Evolutionary conservation across 805 yeast species (phyloP).

Genomic region (Blastobotrys robertii): DNA sequence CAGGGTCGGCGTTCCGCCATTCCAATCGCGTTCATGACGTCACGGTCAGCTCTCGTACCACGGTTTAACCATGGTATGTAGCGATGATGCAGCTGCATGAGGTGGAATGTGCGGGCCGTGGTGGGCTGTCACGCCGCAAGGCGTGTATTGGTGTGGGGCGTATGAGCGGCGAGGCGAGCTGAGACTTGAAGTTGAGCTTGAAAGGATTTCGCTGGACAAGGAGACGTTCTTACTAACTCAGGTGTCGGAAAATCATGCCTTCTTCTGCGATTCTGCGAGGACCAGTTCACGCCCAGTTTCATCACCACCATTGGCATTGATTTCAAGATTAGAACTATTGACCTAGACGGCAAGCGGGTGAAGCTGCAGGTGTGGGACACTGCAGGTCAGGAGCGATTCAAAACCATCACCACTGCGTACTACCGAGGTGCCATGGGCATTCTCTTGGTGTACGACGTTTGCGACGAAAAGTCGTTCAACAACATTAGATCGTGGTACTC

Average conservation of each 20-base stretch:
- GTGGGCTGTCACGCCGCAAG: not conserved
- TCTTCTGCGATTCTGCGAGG: constrained; percentile 86
- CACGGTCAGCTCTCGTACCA: no score
- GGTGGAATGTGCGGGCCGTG: no score
- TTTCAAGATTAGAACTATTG: constrained; percentile 93
- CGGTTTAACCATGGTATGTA: no score
- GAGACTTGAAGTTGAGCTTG: no score
- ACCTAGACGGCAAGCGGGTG: constrained; percentile 83
- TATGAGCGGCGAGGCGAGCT: no score
- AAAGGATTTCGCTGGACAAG: no score
- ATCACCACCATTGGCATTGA: constrained; percentile 98
- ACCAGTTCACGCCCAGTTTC: constrained; percentile 91
- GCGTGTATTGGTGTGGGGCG: not conserved
- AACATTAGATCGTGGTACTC: constrained; percentile 92
- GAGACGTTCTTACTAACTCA: constrained; percentile 5
- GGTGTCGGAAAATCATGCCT: constrained; percentile 56
- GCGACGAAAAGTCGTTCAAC: constrained; percentile 92
- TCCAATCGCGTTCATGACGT: no score
- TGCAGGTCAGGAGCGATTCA: constrained; percentile 97
- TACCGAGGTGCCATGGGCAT: constrained; percentile 99
- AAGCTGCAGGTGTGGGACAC: constrained; percentile 98
- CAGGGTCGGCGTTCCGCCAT: no score
- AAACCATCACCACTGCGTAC: constrained; percentile 95
- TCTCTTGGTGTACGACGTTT: constrained; percentile 91
- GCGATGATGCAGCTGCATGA: no score